Percentiles rank a stretch among this genome's conserved stretches.
Conservation (phyloP, 2,329 filamentous ascomycete species). For the Monosporascus sp. region DNA sequence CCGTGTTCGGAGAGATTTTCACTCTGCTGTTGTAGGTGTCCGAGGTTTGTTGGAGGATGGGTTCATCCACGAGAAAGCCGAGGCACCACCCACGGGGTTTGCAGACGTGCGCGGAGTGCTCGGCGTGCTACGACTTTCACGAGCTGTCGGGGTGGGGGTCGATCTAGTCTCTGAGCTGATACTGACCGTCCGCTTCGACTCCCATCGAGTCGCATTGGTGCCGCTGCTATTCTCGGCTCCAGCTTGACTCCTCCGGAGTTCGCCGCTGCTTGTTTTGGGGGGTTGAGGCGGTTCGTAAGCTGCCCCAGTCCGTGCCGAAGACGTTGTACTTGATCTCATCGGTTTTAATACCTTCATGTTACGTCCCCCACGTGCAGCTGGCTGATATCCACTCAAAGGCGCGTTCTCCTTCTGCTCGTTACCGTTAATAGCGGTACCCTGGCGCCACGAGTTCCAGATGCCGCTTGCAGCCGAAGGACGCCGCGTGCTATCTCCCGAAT, state of each 20-base stretch:
- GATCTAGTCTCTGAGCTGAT: conserved; percentile 19
- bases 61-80: conserved; percentile 91
- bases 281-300: conserved; percentile 47
- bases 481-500: conserved; percentile 17
- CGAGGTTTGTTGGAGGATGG: conserved; percentile 37
- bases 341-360: conserved; percentile 91
- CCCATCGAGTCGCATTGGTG: conserved; percentile 41
- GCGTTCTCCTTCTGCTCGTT: conserved; percentile 50
- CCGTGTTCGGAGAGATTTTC: not conserved
- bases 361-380: conserved; percentile 54
- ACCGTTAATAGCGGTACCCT: conserved; percentile 42
- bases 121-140: conserved; percentile 33
- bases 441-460: conserved; percentile 70
- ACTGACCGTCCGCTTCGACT: conserved; percentile 44
- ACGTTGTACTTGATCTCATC: conserved; percentile 55
- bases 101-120: conserved; percentile 49
- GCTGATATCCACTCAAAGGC: conserved; percentile 63
- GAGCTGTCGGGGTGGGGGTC: conserved; percentile 30
- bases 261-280: conserved; percentile 37
- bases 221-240: conserved; percentile 24
- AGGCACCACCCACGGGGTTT: conserved; percentile 88
- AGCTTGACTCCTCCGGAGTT: conserved; percentile 50
- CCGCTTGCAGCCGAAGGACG: conserved; percentile 39
- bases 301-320: conserved; percentile 43
- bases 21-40: conserved; percentile 32